Conservation (phyloP, 164 flowering plant species). For the Magnolia officinalis region DNA sequence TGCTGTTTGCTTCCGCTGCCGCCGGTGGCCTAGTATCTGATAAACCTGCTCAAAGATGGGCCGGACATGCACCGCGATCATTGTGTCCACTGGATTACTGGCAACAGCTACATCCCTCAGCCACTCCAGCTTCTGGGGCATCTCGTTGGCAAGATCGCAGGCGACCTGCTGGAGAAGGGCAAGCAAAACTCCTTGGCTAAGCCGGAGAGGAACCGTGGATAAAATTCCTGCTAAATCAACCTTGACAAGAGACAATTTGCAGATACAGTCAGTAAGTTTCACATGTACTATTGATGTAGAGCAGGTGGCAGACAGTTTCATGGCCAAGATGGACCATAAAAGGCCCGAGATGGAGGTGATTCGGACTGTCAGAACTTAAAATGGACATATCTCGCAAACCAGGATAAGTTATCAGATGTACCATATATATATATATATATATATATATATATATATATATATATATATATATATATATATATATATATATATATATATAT, state of each 20-base stretch:
- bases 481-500: too few species aligned
- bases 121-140: conserved; percentile 67
- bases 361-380: too few species aligned
- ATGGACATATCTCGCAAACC: too few species aligned
- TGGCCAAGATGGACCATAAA: too few species aligned
- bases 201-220: conserved; percentile 52
- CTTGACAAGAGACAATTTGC: conserved; percentile 28
- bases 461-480: too few species aligned
- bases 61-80: conserved; percentile 67
- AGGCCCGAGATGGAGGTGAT: too few species aligned
- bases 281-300: too few species aligned
- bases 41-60: conserved; percentile 91
- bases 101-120: conserved; percentile 72
- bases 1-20: conserved; percentile 42
- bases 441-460: too few species aligned
- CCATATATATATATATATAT: too few species aligned
- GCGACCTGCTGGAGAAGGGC: conserved; percentile 91
- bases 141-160: conserved; percentile 70
- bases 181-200: conserved; percentile 95
- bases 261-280: too few species aligned
- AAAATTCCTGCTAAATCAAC: conserved; percentile 67
- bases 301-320: too few species aligned
- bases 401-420: too few species aligned
- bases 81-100: conserved; percentile 64
- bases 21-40: conserved; percentile 63